Evolutionary conservation across 139 green algal genomes (phyloP).

Genomic region (Closterium sp.): DNA sequence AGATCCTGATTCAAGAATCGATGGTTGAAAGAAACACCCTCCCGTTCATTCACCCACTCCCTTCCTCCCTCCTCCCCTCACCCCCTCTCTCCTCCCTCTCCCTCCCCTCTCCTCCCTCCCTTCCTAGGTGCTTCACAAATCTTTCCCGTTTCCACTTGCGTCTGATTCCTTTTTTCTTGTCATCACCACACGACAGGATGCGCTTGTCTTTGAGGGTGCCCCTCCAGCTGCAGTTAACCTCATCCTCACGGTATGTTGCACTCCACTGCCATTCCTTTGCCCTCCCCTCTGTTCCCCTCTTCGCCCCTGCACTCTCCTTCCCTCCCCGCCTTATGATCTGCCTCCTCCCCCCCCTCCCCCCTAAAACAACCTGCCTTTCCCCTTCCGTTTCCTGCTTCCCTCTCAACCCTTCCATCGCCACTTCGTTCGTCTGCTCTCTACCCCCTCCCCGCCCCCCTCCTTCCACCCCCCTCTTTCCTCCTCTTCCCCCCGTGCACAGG

Average conservation of each 20-base stretch:
- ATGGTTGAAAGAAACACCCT: not conserved
- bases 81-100: not conserved
- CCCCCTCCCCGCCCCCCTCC: not conserved
- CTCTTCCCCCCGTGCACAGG: not conserved
- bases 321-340: not conserved
- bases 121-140: not conserved
- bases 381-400: not conserved
- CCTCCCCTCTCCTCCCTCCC: not conserved
- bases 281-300: not conserved
- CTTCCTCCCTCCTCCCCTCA: not conserved
- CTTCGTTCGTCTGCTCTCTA: too few relatives aligned
- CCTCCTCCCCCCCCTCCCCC: not conserved
- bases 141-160: not conserved
- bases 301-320: not conserved
- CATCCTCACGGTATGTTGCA: not conserved
- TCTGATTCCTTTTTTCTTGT: too few relatives aligned
- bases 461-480: not conserved
- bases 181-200: not conserved
- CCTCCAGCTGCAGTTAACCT: not conserved
- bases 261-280: not conserved
- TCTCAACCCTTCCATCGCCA: too few relatives aligned
- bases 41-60: not conserved
- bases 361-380: not conserved
- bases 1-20: too few relatives aligned
- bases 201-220: not conserved